Evolutionary conservation across 106 monocot species (phyloP).

Genomic region (Gastrodia elata): DNA sequence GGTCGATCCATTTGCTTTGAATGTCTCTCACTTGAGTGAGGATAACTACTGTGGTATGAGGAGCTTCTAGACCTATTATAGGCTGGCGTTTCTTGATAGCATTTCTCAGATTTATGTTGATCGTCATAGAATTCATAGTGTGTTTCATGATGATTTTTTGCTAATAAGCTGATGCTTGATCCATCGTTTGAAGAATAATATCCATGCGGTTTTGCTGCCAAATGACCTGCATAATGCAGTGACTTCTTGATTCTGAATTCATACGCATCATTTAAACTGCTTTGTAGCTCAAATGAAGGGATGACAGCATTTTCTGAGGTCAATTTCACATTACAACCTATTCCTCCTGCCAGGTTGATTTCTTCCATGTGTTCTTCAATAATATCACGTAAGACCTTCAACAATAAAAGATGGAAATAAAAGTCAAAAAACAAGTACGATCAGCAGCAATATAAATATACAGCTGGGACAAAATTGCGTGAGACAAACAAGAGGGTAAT

Average conservation of each 20-base stretch:
- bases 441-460: not conserved
- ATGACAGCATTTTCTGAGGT: slow-evolving; percentile 7
- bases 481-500: not conserved
- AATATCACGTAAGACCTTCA: slow-evolving; percentile 76
- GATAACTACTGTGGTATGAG: slow-evolving; percentile 13
- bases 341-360: slow-evolving; percentile 62
- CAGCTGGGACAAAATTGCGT: not conserved
- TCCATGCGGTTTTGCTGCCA: not conserved
- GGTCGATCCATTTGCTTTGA: slow-evolving; percentile 13
- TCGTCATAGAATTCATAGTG: slow-evolving; percentile 7
- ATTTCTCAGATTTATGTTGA: slow-evolving; percentile 14
- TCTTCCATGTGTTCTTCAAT: slow-evolving; percentile 94
- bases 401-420: slow-evolving; percentile 9
- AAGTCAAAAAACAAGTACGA: not conserved
- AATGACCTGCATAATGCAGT: slow-evolving; percentile 5
- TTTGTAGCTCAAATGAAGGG: slow-evolving; percentile 2
- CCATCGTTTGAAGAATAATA: slow-evolving; percentile 13
- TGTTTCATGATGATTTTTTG: not conserved
- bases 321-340: slow-evolving; percentile 42
- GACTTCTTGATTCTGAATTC: slow-evolving; percentile 15
- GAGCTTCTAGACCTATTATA: slow-evolving; percentile 16
- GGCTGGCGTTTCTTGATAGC: slow-evolving; percentile 11
- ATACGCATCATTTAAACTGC: slow-evolving; percentile 8
- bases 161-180: slow-evolving; percentile 4
- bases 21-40: slow-evolving; percentile 11